Base-by-base conservation (phyloP, 2,329 filamentous ascomycete genomes). In the Ilyonectria sp. region DNA sequence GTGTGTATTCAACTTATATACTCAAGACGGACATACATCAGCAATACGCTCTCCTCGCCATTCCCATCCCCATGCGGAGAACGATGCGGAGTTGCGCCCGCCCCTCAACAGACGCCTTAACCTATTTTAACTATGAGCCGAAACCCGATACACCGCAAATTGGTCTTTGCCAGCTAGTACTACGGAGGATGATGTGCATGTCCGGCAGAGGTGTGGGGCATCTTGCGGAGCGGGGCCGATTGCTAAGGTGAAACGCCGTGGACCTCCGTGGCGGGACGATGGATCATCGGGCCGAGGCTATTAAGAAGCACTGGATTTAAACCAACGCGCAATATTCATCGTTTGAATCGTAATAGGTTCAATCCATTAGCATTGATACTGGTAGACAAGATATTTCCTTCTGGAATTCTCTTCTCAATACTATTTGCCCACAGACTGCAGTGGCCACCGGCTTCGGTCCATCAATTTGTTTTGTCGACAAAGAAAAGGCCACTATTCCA, bases 211-310 rank as follows among this genome's bases (percentile, higher is more conserved):
- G n/a, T 37, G 55, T 59, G 55, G 55, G 31, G 26, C 43, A 37
- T 53, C 2, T 26, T 33, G 55, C 55, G 43, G 55, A 59, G 43
- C 26, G 43, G 55, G 43, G 43, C 43, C 29, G 55, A 35, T 59
- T 59, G 43, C 43, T 59, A 49, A 49, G 44, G 11, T 5, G 29
- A 21, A 33, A 29, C 13, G 55, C 55, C 55, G 55, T 47, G 55
- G 43, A 59, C 40, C 43, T 31, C 55, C 55, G 55, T 37, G 43
- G 40, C 40, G 37, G 26, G 17, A n/a, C n/a, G 17, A 29, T 40
- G 23, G 13, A 46, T 43, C 7, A 19, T 21, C 26, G 26, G 7
- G 11, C 47, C 26, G 26, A 19, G 29, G 49, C 6, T 10, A 52
- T 9, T 6, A 7, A 50, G 17, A 17, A n/a, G 26, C 8, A 26